phyloP scores from a whole-genome alignment of 1,139 yeast species.

The Candida buenavistaensis region DNA sequence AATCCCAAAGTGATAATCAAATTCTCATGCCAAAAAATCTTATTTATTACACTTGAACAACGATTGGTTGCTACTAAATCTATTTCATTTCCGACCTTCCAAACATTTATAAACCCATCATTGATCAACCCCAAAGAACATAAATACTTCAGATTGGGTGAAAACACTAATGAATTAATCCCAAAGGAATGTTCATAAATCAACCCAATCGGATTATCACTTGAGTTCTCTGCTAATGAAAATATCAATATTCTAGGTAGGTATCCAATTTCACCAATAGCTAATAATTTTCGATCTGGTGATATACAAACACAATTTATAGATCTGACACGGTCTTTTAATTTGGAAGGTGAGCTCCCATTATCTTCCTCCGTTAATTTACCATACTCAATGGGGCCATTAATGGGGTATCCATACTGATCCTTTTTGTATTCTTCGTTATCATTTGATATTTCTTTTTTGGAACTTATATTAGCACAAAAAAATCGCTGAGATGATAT shows the following conservation, averaged over 20 bases:
- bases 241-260: constrained; percentile 62
- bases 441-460: constrained; percentile 4
- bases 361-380: background rate
- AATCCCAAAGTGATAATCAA: constrained; percentile 56
- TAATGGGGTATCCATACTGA: constrained; percentile 32
- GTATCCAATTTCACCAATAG: constrained; percentile 69
- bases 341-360: constrained; percentile 28
- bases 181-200: constrained; percentile 68
- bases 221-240: constrained; percentile 53
- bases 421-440: constrained; percentile 23
- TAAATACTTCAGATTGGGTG: constrained; percentile 54
- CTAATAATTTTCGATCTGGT: constrained; percentile 51
- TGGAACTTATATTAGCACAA: constrained; percentile 41
- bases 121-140: constrained; percentile 63
- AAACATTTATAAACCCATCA: constrained; percentile 64
- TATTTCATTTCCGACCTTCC: constrained; percentile 37
- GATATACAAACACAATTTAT: constrained; percentile 58
- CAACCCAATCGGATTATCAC: constrained; percentile 47
- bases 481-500: constrained; percentile 45
- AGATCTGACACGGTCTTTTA: constrained; percentile 50
- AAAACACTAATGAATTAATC: constrained; percentile 51
- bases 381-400: constrained; percentile 25
- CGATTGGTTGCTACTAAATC: constrained; percentile 49
- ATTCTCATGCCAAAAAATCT: constrained; percentile 55
- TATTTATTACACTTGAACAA: constrained; percentile 59